Percentiles rank a stretch among this genome's conserved stretches.
Conservation (phyloP, 495 filamentous ascomycete species). For the Tetracladium setigerum region DNA sequence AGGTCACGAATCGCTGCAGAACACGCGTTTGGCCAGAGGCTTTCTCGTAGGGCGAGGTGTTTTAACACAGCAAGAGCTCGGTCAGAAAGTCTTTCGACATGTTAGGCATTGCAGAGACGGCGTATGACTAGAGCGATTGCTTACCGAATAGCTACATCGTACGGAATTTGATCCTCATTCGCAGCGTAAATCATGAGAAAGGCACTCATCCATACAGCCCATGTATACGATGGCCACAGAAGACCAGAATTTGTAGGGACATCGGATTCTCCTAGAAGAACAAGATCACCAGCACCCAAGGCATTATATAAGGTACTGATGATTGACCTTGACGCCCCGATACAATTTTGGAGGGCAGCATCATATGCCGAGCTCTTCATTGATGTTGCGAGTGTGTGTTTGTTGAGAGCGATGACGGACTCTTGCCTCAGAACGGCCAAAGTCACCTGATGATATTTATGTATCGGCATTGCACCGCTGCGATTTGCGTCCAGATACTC, state of each 20-base stretch:
- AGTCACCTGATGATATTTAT: constrained; percentile 29
- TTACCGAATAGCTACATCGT: constrained; percentile 27
- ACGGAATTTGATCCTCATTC: constrained; percentile 30
- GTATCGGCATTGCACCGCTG: constrained; percentile 9
- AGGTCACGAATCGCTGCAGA: constrained; percentile 35
- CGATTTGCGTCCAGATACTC: constrained; percentile 32
- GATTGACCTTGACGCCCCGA: constrained; percentile 35
- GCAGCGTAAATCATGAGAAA: constrained; percentile 40
- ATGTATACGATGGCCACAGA: constrained; percentile 40
- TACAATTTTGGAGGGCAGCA: constrained; percentile 36
- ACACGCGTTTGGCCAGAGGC: constrained; percentile 34
- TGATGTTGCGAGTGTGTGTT: constrained; percentile 32
- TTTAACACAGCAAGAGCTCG: constrained; percentile 28
- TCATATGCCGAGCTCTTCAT: constrained; percentile 31
- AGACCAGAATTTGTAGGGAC: constrained; percentile 21
- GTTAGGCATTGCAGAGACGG: neutral
- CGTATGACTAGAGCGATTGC: neutral
- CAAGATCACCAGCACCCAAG: constrained; percentile 14
- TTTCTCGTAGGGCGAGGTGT: constrained; percentile 29
- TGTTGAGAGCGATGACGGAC: constrained; percentile 38
- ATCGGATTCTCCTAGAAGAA: neutral
- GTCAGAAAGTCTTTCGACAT: constrained; percentile 4
- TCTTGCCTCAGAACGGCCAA: constrained; percentile 33
- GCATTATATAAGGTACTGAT: constrained; percentile 27
- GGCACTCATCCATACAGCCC: constrained; percentile 42